Evolutionary conservation across 2,329 filamentous ascomycete genomes (phyloP).

Genomic region (Xylariaceae sp.): DNA sequence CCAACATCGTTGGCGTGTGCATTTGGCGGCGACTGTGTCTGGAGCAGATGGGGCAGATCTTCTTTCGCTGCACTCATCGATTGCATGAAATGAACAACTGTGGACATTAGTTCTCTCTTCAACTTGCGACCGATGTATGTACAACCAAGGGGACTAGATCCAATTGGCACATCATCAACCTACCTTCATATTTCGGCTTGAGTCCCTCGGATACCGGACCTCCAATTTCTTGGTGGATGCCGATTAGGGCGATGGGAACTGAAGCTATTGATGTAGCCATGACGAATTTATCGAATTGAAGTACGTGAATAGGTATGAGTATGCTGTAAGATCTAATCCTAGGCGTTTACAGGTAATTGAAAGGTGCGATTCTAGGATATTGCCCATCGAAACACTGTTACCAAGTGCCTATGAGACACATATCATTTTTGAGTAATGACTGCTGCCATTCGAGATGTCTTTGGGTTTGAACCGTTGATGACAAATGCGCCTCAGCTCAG

Average conservation of each 20-base stretch:
- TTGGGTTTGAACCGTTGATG: too few relatives aligned
- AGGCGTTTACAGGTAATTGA: too few relatives aligned
- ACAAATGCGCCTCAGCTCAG: too few relatives aligned
- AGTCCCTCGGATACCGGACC: slow-evolving; percentile 9
- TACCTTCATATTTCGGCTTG: slow-evolving; percentile 16
- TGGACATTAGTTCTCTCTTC: neutral
- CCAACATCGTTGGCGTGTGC: slow-evolving; percentile 13
- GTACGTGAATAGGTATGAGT: neutral
- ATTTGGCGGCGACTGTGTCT: slow-evolving; percentile 3
- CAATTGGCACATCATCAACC: neutral
- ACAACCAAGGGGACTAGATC: too few relatives aligned
- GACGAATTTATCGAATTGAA: neutral
- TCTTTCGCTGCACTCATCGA: slow-evolving; percentile 3
- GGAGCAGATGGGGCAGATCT: slow-evolving; percentile 15
- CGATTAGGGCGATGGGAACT: slow-evolving; percentile 15
- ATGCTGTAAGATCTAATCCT: too few relatives aligned
- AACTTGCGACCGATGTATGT: too few relatives aligned
- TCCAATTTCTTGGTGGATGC: slow-evolving; percentile 15
- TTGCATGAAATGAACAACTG: slow-evolving; percentile 17
- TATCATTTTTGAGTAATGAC: too few relatives aligned
- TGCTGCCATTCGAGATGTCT: too few relatives aligned
- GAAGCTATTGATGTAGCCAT: slow-evolving; percentile 10
- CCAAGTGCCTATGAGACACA: too few relatives aligned
- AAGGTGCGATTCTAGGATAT: too few relatives aligned
- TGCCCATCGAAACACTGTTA: too few relatives aligned